Evolutionary conservation across 2,329 filamentous ascomycete genomes (phyloP).

Genomic region (Curvularia sp.): DNA sequence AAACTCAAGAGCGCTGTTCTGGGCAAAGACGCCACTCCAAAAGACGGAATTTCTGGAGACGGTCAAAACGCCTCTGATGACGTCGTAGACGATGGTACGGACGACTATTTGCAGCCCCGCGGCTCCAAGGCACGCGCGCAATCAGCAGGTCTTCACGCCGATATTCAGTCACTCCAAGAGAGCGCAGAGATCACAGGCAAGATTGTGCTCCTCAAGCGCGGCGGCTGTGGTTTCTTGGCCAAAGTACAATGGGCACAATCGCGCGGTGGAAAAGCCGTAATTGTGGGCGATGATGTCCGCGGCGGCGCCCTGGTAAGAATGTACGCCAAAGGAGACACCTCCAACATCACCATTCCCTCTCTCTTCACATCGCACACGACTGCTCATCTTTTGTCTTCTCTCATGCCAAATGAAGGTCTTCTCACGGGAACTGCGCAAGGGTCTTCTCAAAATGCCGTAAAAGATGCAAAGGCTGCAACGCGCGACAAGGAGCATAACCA

Average conservation of each 20-base stretch:
- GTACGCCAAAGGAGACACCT: constrained; percentile 97
- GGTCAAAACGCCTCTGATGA: neutral
- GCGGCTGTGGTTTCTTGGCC: constrained; percentile 94
- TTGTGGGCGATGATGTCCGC: constrained; percentile 91
- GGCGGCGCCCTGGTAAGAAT: constrained; percentile 92
- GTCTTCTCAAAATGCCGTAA: neutral
- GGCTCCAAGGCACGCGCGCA: constrained; percentile 24
- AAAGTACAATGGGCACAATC: constrained; percentile 98
- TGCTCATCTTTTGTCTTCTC: constrained; percentile 86
- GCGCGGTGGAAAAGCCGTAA: constrained; percentile 84
- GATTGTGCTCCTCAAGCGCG: constrained; percentile 87
- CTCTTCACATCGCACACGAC: constrained; percentile 95
- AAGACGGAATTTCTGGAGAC: constrained; percentile 11
- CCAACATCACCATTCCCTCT: constrained; percentile 91
- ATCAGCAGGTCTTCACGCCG: constrained; percentile 66
- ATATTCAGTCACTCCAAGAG: constrained; percentile 91
- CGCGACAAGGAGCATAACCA: neutral
- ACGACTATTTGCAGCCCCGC: constrained; percentile 74
- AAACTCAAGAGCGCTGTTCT: neutral
- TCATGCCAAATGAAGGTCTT: constrained; percentile 65
- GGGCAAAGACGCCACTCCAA: neutral
- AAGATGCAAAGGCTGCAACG: neutral
- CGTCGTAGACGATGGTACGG: constrained; percentile 73
- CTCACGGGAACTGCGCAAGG: neutral
- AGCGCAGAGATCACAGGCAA: constrained; percentile 92